A percentile compares a stretch with the other conserved stretches of the same genome.
Conservation (phyloP, 208 protist genomes). For the Crithidia fasciculata region DNA sequence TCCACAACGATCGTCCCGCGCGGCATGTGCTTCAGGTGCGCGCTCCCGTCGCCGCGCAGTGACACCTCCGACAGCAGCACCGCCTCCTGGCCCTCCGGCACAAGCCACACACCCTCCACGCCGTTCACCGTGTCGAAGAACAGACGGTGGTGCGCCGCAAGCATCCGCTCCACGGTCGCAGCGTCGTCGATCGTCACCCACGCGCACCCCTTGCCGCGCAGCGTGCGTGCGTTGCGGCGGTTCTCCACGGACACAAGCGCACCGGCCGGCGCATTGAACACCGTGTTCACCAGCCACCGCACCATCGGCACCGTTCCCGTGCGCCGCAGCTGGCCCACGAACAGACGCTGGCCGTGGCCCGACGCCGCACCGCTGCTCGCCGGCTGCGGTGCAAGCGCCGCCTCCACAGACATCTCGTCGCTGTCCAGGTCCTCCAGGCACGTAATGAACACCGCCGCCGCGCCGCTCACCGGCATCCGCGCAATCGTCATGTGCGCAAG, state of each 20-base stretch:
- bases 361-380: neutral
- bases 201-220: too few species aligned
- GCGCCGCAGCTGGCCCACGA: constrained; percentile 81
- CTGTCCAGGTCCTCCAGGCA: constrained; percentile 51
- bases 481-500: too few species aligned
- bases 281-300: constrained; percentile 63
- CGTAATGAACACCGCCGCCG: too few species aligned
- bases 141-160: constrained; percentile 65
- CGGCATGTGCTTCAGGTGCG: constrained; percentile 53
- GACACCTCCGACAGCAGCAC: too few species aligned
- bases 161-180: constrained; percentile 37
- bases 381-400: constrained; percentile 28
- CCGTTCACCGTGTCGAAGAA: constrained; percentile 62
- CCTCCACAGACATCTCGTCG: constrained; percentile 46
- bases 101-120: constrained; percentile 31
- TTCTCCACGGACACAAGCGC: too few species aligned
- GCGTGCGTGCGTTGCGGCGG: too few species aligned
- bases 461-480: too few species aligned
- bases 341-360: constrained; percentile 42
- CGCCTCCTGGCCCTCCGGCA: too few species aligned
- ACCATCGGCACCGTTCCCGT: constrained; percentile 73
- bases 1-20: constrained; percentile 72
- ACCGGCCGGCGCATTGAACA: constrained; percentile 21
- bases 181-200: too few species aligned
- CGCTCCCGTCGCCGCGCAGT: too few species aligned